These are phyloP conservation scores for Trapa incisa DNA, from an alignment of 345 rosid species.

Conservation along the genomic window DNA sequence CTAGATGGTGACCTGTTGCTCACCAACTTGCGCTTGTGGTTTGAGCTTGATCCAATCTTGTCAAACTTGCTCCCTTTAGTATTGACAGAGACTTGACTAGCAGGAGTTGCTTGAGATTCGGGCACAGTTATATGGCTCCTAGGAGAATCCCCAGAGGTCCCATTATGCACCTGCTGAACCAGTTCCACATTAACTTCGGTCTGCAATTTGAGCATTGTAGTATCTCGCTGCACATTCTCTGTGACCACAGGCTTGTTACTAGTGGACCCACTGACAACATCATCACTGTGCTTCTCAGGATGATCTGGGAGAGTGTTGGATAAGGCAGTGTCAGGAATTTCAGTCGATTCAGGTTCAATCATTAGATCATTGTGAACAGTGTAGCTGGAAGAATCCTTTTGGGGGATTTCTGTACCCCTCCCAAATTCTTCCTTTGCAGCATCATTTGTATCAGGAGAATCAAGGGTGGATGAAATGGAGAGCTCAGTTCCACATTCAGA, in stretches of 20 bases:
- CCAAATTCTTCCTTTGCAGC: constrained; percentile 28
- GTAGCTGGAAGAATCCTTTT: constrained; percentile 21
- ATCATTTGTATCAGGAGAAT: constrained; percentile 64
- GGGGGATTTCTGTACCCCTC: constrained; percentile 28
- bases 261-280: constrained; percentile 19
- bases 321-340: constrained; percentile 12
- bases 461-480: constrained; percentile 80
- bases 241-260: constrained; percentile 12
- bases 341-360: constrained; percentile 23
- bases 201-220: constrained; percentile 24
- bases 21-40: constrained; percentile 41
- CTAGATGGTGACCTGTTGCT: constrained; percentile 50
- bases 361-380: constrained; percentile 16
- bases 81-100: constrained; percentile 60
- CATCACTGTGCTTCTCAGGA: constrained; percentile 20
- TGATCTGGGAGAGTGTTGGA: constrained; percentile 15
- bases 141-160: constrained; percentile 50
- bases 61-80: constrained; percentile 34
- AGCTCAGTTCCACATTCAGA: constrained; percentile 93
- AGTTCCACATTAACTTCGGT: constrained; percentile 24
- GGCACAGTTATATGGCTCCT: constrained; percentile 45
- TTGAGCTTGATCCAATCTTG: constrained; percentile 30
- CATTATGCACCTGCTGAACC: constrained; percentile 26
- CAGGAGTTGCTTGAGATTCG: constrained; percentile 81
- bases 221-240: constrained; percentile 18